phyloP scores from a whole-genome alignment of 2,329 filamentous ascomycete species.

The Aspergillus tanneri region DNA sequence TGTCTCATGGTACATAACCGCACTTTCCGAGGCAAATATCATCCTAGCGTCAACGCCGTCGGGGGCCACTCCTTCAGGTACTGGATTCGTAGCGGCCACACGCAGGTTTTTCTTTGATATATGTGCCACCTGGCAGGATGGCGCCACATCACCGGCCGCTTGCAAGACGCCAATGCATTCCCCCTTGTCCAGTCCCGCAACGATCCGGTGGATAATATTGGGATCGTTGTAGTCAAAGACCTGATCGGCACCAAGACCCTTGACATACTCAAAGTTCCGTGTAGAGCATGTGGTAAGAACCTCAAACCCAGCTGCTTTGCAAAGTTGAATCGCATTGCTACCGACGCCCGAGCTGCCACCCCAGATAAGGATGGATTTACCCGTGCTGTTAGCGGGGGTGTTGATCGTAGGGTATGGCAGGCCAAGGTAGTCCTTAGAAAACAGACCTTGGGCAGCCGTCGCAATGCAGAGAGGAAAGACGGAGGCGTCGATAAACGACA shows the following conservation, averaged over 20 bases:
- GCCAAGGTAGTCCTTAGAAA: constrained; percentile 3
- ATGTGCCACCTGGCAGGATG: background rate
- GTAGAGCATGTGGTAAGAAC: constrained; percentile 41
- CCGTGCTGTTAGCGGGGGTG: background rate
- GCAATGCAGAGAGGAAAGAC: constrained; percentile 5
- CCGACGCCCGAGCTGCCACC: constrained; percentile 54
- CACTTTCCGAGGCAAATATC: background rate
- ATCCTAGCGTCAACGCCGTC: background rate
- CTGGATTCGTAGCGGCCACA: background rate
- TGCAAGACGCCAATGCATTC: background rate
- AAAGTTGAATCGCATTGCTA: constrained; percentile 44
- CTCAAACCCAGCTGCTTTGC: constrained; percentile 39
- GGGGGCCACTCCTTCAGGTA: background rate
- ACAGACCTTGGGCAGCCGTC: constrained; percentile 8
- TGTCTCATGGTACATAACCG: background rate
- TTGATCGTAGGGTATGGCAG: constrained; percentile 2
- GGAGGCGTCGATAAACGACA: constrained; percentile 3
- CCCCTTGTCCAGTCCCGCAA: background rate
- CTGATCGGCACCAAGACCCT: constrained; percentile 43
- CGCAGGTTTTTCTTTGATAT: background rate
- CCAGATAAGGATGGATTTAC: constrained; percentile 46
- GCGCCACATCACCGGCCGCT: background rate
- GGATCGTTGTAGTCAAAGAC: constrained; percentile 46
- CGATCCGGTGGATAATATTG: background rate
- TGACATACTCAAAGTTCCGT: constrained; percentile 46